Conservation (phyloP, 2,329 filamentous ascomycete species). For the Paecilomyces sp. region DNA sequence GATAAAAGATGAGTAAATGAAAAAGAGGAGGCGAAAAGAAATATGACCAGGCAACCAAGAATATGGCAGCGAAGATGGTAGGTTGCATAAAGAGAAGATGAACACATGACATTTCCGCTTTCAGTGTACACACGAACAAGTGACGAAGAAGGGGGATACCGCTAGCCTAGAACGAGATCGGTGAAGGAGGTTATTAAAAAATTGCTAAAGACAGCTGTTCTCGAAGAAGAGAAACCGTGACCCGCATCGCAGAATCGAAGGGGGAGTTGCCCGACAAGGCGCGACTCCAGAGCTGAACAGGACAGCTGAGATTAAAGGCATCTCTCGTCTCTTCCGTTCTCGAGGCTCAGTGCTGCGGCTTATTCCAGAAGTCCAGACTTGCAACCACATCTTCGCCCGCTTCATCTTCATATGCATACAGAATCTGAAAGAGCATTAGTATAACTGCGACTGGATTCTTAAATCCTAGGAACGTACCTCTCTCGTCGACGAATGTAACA, state of each 20-base stretch:
- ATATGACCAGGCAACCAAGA: conserved; percentile 6
- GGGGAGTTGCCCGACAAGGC: not conserved
- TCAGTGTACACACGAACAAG: conserved; percentile 30
- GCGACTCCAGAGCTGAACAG: not conserved
- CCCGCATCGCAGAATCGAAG: not conserved
- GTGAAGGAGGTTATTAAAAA: conserved; percentile 1
- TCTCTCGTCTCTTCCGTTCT: conserved; percentile 7
- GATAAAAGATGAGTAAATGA: conserved; percentile 7
- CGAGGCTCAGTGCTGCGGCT: conserved; percentile 21
- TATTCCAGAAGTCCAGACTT: conserved; percentile 94
- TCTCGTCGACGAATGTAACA: conserved; percentile 94
- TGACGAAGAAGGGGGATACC: conserved; percentile 12
- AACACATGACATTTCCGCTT: conserved; percentile 33
- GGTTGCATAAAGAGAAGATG: conserved; percentile 17
- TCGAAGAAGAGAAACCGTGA: not conserved
- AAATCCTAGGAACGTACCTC: conserved; percentile 58
- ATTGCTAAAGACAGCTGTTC: not conserved
- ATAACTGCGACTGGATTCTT: not conserved
- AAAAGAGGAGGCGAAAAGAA: conserved; percentile 5
- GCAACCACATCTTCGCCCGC: conserved; percentile 87
- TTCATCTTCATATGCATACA: conserved; percentile 97
- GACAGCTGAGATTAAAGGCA: conserved; percentile 1
- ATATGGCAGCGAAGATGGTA: conserved; percentile 6
- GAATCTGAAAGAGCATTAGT: conserved; percentile 56
- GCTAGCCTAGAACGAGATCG: not conserved